Percentiles rank a stretch among this genome's conserved stretches.
phyloP scores from a whole-genome alignment of 1,284 basidiomycete species.

The Ceratobasidium sp. region DNA sequence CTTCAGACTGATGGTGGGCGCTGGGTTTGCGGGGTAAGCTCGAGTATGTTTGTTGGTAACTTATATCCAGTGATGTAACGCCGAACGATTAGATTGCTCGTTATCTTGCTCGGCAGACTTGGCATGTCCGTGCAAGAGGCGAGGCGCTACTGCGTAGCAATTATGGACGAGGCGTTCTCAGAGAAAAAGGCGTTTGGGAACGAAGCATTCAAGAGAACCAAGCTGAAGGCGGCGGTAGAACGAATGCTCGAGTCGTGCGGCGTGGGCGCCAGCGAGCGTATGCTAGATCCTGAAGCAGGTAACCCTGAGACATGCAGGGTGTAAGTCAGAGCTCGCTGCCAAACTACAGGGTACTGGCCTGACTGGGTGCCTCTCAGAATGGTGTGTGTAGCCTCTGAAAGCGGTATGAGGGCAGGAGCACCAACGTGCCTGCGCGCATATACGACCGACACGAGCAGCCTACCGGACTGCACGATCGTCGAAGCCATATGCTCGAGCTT shows the following conservation, averaged over 20 bases:
- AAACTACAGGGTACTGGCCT: not conserved
- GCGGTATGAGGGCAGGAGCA: not conserved
- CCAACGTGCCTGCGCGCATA: not conserved
- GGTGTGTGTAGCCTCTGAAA: not conserved
- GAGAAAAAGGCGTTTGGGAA: not conserved
- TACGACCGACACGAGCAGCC: not conserved
- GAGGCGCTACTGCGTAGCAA: not conserved
- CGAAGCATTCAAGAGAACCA: not conserved
- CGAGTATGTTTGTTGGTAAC: too few species aligned
- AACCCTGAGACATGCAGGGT: not conserved
- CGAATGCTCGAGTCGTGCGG: not conserved
- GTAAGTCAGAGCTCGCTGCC: not conserved
- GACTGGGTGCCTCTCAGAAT: not conserved
- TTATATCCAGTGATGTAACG: not conserved
- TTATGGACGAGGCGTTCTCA: slow-evolving; percentile 5
- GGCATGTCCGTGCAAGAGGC: not conserved
- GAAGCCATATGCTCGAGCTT: slow-evolving; percentile 12
- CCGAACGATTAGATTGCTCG: not conserved
- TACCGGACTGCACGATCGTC: slow-evolving; percentile 15
- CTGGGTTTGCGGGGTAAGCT: not conserved
- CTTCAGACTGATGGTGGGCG: slow-evolving; percentile 11
- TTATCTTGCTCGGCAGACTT: not conserved
- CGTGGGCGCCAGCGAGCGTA: not conserved
- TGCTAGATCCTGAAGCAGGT: not conserved
- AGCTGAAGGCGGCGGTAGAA: not conserved